Percentiles rank a stretch among this genome's conserved stretches.
Evolutionary conservation across 345 rosid genomes (phyloP).

Genomic region (Carallia brachiata): DNA sequence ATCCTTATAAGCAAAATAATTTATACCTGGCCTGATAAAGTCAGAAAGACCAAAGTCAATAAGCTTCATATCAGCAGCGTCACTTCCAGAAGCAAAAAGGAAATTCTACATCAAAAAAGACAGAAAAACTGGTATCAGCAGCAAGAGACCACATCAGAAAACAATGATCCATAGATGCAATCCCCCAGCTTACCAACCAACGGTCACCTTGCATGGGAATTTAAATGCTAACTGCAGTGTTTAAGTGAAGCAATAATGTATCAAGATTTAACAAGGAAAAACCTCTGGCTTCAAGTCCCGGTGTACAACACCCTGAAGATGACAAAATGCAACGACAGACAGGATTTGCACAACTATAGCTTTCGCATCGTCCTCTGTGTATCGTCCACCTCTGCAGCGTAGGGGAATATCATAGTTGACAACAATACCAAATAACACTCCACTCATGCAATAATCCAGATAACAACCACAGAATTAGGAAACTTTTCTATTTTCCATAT

Average conservation of each 20-base stretch:
- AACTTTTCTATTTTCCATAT: not conserved
- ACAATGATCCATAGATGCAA: not conserved
- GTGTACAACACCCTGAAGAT: conserved; percentile 97
- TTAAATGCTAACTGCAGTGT: not conserved
- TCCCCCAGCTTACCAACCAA: not conserved
- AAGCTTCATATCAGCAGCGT: conserved; percentile 80
- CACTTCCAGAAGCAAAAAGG: conserved; percentile 73
- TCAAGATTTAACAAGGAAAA: conserved; percentile 14
- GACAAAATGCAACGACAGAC: conserved; percentile 83
- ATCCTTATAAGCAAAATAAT: not conserved
- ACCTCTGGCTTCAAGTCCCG: conserved; percentile 99
- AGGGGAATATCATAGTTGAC: not conserved
- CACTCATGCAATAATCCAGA: not conserved
- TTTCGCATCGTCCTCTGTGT: conserved; percentile 85
- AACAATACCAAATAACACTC: conserved; percentile 10
- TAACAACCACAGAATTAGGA: not conserved
- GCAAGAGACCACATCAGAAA: not conserved
- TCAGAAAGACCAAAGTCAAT: conserved; percentile 97
- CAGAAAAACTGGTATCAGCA: conserved; percentile 16
- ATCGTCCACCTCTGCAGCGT: conserved; percentile 83
- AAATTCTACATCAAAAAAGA: conserved; percentile 58
- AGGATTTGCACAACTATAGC: conserved; percentile 70
- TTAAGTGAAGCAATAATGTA: not conserved
- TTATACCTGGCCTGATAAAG: conserved; percentile 69
- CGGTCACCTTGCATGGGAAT: not conserved